Evolutionary conservation across 176 grass and related monocot species (phyloP), one percentile per base, ranked within the genome.

Genomic region (Coix lacrymajobi): DNA sequence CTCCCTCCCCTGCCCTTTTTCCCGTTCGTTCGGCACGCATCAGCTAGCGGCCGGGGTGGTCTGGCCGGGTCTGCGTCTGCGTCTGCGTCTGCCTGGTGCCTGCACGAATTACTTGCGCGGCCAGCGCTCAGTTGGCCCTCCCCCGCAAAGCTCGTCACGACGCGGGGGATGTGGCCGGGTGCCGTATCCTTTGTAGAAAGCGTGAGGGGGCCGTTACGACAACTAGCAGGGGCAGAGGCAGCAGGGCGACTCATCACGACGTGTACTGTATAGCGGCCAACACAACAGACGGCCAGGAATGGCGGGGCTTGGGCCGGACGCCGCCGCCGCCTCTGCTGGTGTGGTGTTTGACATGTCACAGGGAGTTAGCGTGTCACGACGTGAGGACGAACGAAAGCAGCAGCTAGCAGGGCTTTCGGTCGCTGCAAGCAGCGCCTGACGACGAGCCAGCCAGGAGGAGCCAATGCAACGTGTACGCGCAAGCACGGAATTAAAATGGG

Each of bases 131-230:
- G 54, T 25, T 58, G 54, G 54, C 3, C 1, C 54, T 11, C 52
- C 54, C n/a, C 54, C 22, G 54, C 54, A 26, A 62, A 62, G 25
- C 11, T 29, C 58, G 11, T 56, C 61, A 29, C 41, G 28, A 60
- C 74, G 52, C 74, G n/a, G 22, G 13, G 26, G 8, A 6, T 30
- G 79, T 34, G n/a, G n/a, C n/a, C n/a, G n/a, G n/a, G n/a, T n/a
- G 17, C 66, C 31, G n/a, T 12, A 6, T 60, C 69, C 49, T 83
- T 74, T 64, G 29, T 5, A 28, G 38, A 64, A 62, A 45, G 76
- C 9, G 25, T 24, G 76, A 46, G 70, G 2, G 54, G 82, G 71
- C 87, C 87, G 83, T 89, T 85, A 34, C 38, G 46, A 57, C 74
- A 56, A 45, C 46, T 61, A 46, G 75, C 25, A 10, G 33, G 16